These are phyloP conservation scores for Lentinula aciculospora DNA, from an alignment of 768 basidiomycete species.

Conservation along the genomic window DNA sequence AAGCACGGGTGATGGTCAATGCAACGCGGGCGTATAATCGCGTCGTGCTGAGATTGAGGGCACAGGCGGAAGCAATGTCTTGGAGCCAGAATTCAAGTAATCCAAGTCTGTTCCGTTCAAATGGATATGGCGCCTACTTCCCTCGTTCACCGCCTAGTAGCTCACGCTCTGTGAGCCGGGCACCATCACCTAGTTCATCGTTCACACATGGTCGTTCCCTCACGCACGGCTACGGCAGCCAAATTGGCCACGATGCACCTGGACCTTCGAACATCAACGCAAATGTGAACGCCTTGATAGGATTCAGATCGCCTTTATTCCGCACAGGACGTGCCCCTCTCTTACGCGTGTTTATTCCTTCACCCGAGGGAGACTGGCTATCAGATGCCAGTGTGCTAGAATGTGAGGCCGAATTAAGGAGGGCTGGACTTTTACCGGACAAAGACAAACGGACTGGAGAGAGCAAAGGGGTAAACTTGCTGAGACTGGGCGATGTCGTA, in stretches of 20 bases:
- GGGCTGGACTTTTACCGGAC: constrained; percentile 47
- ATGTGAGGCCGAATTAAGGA: constrained; percentile 75
- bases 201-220: constrained; percentile 36
- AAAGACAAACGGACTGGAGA: not conserved
- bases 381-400: constrained; percentile 73
- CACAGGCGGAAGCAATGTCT: constrained; percentile 65
- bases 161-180: constrained; percentile 52
- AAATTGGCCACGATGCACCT: not conserved
- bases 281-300: not conserved
- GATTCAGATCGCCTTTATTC: constrained; percentile 61
- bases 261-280: not conserved
- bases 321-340: constrained; percentile 68
- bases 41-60: constrained; percentile 72
- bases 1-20: constrained; percentile 47
- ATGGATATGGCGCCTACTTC: not conserved
- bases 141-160: constrained; percentile 13
- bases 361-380: constrained; percentile 83
- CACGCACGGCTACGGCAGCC: constrained; percentile 13
- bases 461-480: constrained; percentile 19
- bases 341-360: constrained; percentile 78
- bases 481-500: constrained; percentile 76
- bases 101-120: not conserved
- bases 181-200: constrained; percentile 57
- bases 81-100: not conserved
- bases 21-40: constrained; percentile 74